Percentiles rank a stretch among this genome's conserved stretches.
These are phyloP conservation scores for Escallonia herrerae DNA, from an alignment of 129 eudicot species.

Conservation along the genomic window DNA sequence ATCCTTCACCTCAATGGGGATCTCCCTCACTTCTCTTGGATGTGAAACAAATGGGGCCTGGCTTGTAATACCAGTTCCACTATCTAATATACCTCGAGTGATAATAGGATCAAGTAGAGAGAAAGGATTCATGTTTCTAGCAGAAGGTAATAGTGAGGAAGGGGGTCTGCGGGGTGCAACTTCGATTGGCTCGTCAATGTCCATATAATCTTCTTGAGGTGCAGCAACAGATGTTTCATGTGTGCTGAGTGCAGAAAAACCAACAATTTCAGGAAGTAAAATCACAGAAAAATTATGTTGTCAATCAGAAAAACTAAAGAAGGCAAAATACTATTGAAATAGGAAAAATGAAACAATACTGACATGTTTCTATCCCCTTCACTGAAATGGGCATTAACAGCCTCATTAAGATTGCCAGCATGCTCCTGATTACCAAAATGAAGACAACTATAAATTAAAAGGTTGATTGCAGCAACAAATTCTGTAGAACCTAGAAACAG, in stretches of 20 bases:
- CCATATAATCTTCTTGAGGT: slow-evolving; percentile 69
- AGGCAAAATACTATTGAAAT: neutral
- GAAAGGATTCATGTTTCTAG: slow-evolving; percentile 57
- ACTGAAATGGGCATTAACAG: slow-evolving; percentile 70
- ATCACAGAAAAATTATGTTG: neutral
- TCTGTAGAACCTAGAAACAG: neutral
- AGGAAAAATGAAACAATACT: slow-evolving; percentile 17
- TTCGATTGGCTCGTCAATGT: slow-evolving; percentile 57
- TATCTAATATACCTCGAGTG: slow-evolving; percentile 42
- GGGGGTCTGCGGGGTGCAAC: slow-evolving; percentile 40
- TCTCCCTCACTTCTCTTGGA: slow-evolving; percentile 81
- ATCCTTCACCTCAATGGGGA: slow-evolving; percentile 89
- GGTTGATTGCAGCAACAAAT: neutral
- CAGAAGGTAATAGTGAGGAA: slow-evolving; percentile 45
- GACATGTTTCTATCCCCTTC: slow-evolving; percentile 68
- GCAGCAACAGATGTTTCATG: slow-evolving; percentile 45
- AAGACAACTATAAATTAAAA: neutral
- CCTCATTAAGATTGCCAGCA: slow-evolving; percentile 79
- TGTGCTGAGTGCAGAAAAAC: slow-evolving; percentile 22
- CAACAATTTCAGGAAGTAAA: neutral
- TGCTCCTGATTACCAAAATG: slow-evolving; percentile 50
- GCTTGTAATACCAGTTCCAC: slow-evolving; percentile 29
- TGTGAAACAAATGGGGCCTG: slow-evolving; percentile 70
- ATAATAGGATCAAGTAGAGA: slow-evolving; percentile 64
- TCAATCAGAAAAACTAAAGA: neutral